These are phyloP conservation scores for Acrocalymma vagum DNA, from an alignment of 2,329 filamentous ascomycete species.

Conservation along the genomic window DNA sequence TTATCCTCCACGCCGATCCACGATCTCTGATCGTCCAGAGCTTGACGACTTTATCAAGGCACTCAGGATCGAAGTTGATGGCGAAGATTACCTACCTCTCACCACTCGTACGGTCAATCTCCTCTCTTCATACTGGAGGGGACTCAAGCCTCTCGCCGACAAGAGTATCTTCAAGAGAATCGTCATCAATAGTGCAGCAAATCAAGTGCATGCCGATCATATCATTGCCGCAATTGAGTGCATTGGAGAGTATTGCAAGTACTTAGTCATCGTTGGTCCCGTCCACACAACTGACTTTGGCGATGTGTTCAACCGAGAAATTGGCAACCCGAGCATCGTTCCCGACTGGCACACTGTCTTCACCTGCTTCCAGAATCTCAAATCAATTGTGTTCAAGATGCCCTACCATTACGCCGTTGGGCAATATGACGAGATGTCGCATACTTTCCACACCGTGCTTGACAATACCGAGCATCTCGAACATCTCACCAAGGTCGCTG, in stretches of 20 bases:
- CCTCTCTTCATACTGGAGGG: conserved; percentile 18
- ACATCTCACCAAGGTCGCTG: too few species aligned
- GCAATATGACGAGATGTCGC: conserved; percentile 13
- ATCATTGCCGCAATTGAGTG: conserved; percentile 14
- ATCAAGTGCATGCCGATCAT: conserved; percentile 15
- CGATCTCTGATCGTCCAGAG: conserved; percentile 20
- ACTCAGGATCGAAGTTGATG: conserved; percentile 10
- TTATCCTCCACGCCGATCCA: conserved; percentile 19
- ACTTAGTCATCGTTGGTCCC: conserved; percentile 18
- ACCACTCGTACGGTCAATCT: conserved; percentile 7
- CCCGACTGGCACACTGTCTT: conserved; percentile 26
- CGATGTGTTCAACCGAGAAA: conserved; percentile 15
- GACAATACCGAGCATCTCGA: conserved; percentile 1
- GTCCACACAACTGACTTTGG: conserved; percentile 20
- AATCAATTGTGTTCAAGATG: conserved; percentile 16
- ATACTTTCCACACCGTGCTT: conserved; percentile 13
- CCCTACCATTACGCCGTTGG: conserved; percentile 3
- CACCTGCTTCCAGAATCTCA: conserved; percentile 21
- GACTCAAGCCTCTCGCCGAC: conserved; percentile 19
- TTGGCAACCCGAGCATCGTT: conserved; percentile 6
- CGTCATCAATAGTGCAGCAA: conserved; percentile 21
- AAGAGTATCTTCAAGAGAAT: conserved; percentile 19
- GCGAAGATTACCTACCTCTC: conserved; percentile 19
- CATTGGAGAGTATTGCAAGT: conserved; percentile 20
- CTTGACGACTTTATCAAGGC: conserved; percentile 17